A percentile compares a stretch with the other conserved stretches of the same genome.
phyloP scores from a whole-genome alignment of 148 eudicot species.

The Agrostemma githago region DNA sequence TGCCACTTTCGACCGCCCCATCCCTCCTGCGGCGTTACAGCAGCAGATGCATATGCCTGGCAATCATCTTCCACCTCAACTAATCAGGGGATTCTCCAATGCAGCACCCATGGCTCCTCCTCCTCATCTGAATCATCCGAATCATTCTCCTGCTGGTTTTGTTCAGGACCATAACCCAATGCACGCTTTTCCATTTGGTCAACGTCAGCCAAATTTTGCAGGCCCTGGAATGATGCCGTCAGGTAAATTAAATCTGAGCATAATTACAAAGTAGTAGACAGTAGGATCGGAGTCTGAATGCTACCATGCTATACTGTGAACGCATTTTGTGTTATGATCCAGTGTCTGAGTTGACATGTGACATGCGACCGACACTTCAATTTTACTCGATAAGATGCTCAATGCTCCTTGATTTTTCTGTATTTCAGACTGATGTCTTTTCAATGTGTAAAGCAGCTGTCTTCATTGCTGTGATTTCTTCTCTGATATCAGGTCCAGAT shows the following conservation, averaged over 20 bases:
- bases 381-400: neutral
- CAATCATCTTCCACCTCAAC: conserved; percentile 49
- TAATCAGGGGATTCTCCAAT: conserved; percentile 44
- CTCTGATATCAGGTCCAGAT: conserved; percentile 43
- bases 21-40: conserved; percentile 51
- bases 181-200: conserved; percentile 62
- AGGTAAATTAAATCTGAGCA: conserved; percentile 35
- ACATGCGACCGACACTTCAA: neutral
- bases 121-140: conserved; percentile 24
- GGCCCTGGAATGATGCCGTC: conserved; percentile 58
- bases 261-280: neutral
- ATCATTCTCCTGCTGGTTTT: conserved; percentile 39
- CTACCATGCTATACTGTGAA: neutral
- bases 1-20: conserved; percentile 50
- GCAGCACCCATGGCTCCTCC: conserved; percentile 39
- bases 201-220: conserved; percentile 51
- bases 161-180: conserved; percentile 49
- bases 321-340: neutral
- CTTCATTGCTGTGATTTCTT: neutral
- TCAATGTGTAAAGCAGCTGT: neutral
- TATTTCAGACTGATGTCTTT: too few species aligned
- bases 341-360: neutral
- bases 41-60: conserved; percentile 70
- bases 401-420: neutral
- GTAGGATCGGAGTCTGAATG: conserved; percentile 4